Conservation (phyloP, 495 filamentous ascomycete genomes). For the Penicillium manginii region DNA sequence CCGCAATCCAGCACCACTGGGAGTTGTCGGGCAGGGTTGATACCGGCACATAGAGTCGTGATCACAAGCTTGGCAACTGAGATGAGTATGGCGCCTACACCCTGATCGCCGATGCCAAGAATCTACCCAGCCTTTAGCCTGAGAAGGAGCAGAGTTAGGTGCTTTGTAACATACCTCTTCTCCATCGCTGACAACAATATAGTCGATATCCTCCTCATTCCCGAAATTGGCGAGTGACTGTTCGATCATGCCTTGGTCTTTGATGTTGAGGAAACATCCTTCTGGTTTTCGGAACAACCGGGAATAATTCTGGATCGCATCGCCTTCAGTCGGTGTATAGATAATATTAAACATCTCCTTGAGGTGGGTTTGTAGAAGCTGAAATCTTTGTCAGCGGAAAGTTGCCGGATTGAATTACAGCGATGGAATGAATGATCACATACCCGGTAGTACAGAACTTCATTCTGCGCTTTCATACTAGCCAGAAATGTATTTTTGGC, state of each 20-base stretch:
- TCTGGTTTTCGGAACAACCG: slow-evolving; percentile 76
- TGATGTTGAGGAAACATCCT: slow-evolving; percentile 64
- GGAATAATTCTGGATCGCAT: slow-evolving; percentile 89
- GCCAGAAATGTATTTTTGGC: slow-evolving; percentile 85
- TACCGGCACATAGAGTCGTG: slow-evolving; percentile 82
- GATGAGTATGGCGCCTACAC: slow-evolving; percentile 86
- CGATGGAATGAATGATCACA: not conserved
- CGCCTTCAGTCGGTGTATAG: slow-evolving; percentile 89
- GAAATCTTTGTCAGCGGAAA: not conserved
- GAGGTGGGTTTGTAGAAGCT: slow-evolving; percentile 67
- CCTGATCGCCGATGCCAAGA: slow-evolving; percentile 88
- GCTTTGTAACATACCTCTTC: slow-evolving; percentile 50
- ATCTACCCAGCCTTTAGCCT: slow-evolving; percentile 57
- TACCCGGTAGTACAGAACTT: slow-evolving; percentile 39
- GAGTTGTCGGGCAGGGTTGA: slow-evolving; percentile 77
- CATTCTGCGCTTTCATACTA: slow-evolving; percentile 80
- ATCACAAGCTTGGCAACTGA: slow-evolving; percentile 81
- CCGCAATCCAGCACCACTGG: slow-evolving; percentile 89
- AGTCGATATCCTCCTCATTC: slow-evolving; percentile 74
- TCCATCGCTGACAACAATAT: slow-evolving; percentile 86
- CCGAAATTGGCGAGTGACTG: slow-evolving; percentile 70
- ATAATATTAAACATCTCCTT: slow-evolving; percentile 90
- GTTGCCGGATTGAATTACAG: too few species aligned
- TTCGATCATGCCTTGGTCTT: slow-evolving; percentile 57
- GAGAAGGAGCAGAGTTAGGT: not conserved